Percentiles rank a stretch among this genome's conserved stretches.
phyloP scores from a whole-genome alignment of 139 green algal genomes.

The Ettlia oleoabundans region DNA sequence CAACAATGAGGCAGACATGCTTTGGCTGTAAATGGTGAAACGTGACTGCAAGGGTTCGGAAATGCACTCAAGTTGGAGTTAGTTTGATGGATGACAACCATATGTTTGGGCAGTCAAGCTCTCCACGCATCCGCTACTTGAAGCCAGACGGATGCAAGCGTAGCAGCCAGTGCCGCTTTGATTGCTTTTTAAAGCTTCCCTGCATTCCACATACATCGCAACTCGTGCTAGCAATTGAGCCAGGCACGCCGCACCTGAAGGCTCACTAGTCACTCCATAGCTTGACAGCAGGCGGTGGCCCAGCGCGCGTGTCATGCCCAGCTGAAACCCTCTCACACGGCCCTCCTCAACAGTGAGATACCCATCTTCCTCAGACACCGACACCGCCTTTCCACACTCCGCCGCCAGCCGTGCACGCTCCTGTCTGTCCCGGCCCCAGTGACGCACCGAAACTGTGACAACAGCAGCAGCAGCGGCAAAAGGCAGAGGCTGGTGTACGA shows the following conservation, averaged over 20 bases:
- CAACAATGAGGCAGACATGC: constrained; percentile 68
- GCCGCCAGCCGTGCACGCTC: constrained; percentile 32
- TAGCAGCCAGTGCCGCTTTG: too few relatives aligned
- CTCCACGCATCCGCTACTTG: not conserved
- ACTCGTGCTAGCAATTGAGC: too few relatives aligned
- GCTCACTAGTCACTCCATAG: constrained; percentile 40
- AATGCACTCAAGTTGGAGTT: too few relatives aligned
- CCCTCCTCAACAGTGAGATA: constrained; percentile 63
- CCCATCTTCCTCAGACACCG: constrained; percentile 33
- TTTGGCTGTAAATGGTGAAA: constrained; percentile 27
- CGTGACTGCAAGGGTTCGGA: constrained; percentile 26
- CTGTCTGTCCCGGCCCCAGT: too few relatives aligned
- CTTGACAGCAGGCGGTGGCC: constrained; percentile 44
- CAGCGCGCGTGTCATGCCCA: constrained; percentile 74
- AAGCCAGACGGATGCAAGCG: too few relatives aligned
- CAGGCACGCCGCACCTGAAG: constrained; percentile 1
- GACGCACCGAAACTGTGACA: too few relatives aligned
- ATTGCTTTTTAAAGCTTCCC: too few relatives aligned
- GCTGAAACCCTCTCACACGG: constrained; percentile 54
- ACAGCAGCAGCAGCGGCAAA: too few relatives aligned
- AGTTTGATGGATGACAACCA: too few relatives aligned
- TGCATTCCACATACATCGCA: too few relatives aligned
- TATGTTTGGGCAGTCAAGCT: too few relatives aligned
- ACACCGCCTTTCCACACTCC: constrained; percentile 1
- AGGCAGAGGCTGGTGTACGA: too few relatives aligned